phyloP scores from a whole-genome alignment of 345 rosid genomes.

The Dipteronia dyeriana region DNA sequence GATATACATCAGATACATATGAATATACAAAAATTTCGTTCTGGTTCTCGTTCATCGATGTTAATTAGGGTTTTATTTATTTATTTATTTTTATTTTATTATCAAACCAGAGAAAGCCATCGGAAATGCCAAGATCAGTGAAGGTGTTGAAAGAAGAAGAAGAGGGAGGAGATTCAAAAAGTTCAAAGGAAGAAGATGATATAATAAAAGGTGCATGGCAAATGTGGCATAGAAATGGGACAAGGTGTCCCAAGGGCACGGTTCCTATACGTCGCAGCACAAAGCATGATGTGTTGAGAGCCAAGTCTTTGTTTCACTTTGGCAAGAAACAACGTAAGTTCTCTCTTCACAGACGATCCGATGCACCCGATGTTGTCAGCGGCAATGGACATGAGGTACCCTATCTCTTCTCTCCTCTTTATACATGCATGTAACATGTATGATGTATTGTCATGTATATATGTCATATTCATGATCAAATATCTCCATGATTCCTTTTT shows the following conservation, averaged over 20 bases:
- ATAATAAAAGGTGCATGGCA: conserved; percentile 58
- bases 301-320: conserved; percentile 86
- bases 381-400: conserved; percentile 83
- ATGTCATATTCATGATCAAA: conserved; percentile 4
- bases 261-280: conserved; percentile 88
- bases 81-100: no score
- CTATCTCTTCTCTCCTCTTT: conserved; percentile 26
- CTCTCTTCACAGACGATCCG: conserved; percentile 40
- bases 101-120: conserved; percentile 56
- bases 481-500: conserved; percentile 11
- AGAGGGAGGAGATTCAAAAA: conserved; percentile 16
- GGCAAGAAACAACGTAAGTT: conserved; percentile 58
- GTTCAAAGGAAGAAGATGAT: conserved; percentile 9
- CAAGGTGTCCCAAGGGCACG: conserved; percentile 84
- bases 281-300: conserved; percentile 73
- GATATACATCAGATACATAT: no score
- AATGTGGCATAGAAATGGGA: conserved; percentile 87
- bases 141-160: conserved; percentile 34
- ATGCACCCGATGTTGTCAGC: conserved; percentile 75
- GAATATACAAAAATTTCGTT: no score
- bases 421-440: neutral
- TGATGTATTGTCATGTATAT: neutral
- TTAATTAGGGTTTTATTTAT: neutral
- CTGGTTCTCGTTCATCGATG: no score
- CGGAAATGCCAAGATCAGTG: conserved; percentile 49